Percentiles rank a stretch among this genome's conserved stretches.
These are phyloP conservation scores for Paramyrothecium roridum DNA, from an alignment of 2,329 filamentous ascomycete genomes.

Conservation along the genomic window DNA sequence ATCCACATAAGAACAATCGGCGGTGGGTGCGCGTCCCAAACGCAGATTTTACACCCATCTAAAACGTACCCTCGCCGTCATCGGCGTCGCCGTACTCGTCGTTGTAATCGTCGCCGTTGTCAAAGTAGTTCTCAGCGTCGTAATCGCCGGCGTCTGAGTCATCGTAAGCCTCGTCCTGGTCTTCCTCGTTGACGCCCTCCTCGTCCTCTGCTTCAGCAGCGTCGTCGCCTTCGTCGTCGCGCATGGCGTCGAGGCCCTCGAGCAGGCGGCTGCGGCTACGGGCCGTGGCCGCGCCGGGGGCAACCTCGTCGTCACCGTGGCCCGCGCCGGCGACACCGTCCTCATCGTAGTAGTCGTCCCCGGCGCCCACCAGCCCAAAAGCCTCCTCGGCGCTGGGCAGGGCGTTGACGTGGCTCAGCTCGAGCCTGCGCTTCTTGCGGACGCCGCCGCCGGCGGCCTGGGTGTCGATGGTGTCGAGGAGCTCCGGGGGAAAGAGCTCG, in stretches of 20 bases:
- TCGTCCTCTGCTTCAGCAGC: constrained; percentile 49
- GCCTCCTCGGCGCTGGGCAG: constrained; percentile 50
- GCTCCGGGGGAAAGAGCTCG: constrained; percentile 54
- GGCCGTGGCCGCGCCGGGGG: constrained; percentile 21
- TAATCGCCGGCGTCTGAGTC: constrained; percentile 61
- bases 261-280: constrained; percentile 33
- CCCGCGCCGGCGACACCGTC: constrained; percentile 45
- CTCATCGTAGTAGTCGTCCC: constrained; percentile 28
- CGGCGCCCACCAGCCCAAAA: constrained; percentile 33
- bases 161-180: constrained; percentile 49
- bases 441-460: constrained; percentile 24
- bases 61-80: constrained; percentile 42
- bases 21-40: no score
- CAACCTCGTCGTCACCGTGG: constrained; percentile 18
- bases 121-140: constrained; percentile 59
- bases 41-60: constrained; percentile 3
- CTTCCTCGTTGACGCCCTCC: constrained; percentile 42
- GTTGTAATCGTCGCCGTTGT: constrained; percentile 53
- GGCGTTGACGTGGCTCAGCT: constrained; percentile 43
- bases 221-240: constrained; percentile 49
- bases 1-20: no score
- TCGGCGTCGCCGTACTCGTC: constrained; percentile 50
- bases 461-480: constrained; percentile 53
- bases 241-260: constrained; percentile 42
- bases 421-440: constrained; percentile 41